Conservation (phyloP, 2,329 filamentous ascomycete genomes). For the Ceratocystis colombiana region DNA sequence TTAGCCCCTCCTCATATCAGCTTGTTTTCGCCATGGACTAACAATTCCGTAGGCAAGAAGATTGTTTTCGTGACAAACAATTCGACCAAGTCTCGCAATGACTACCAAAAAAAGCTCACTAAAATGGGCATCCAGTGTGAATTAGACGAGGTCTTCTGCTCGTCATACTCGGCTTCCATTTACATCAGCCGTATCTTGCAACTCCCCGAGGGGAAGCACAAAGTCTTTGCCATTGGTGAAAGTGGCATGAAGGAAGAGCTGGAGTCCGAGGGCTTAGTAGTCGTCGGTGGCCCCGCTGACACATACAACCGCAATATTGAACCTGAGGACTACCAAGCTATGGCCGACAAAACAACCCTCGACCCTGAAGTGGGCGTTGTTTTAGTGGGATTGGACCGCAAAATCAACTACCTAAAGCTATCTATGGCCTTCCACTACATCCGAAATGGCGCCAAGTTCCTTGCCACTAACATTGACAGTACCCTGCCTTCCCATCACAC, state of each 20-base stretch:
- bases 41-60: slow-evolving; percentile 58
- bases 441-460: slow-evolving; percentile 67
- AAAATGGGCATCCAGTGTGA: slow-evolving; percentile 66
- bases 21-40: background rate
- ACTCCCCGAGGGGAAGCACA: slow-evolving; percentile 67
- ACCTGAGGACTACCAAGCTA: slow-evolving; percentile 65
- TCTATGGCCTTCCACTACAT: slow-evolving; percentile 79
- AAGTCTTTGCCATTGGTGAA: slow-evolving; percentile 91
- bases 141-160: slow-evolving; percentile 89
- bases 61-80: slow-evolving; percentile 98
- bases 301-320: slow-evolving; percentile 65
- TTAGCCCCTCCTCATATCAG: slow-evolving; percentile 32
- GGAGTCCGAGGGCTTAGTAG: slow-evolving; percentile 63
- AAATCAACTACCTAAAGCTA: slow-evolving; percentile 90
- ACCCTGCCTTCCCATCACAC: slow-evolving; percentile 72
- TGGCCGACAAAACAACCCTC: slow-evolving; percentile 64
- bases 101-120: slow-evolving; percentile 88
- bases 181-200: slow-evolving; percentile 91
- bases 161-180: slow-evolving; percentile 86
- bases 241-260: slow-evolving; percentile 85
- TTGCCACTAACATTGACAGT: slow-evolving; percentile 88
- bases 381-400: slow-evolving; percentile 82
- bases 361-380: slow-evolving; percentile 87
- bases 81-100: slow-evolving; percentile 85
- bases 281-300: slow-evolving; percentile 79